phyloP scores from a whole-genome alignment of 2,329 filamentous ascomycete species.

The Neoascochyta sp. region DNA sequence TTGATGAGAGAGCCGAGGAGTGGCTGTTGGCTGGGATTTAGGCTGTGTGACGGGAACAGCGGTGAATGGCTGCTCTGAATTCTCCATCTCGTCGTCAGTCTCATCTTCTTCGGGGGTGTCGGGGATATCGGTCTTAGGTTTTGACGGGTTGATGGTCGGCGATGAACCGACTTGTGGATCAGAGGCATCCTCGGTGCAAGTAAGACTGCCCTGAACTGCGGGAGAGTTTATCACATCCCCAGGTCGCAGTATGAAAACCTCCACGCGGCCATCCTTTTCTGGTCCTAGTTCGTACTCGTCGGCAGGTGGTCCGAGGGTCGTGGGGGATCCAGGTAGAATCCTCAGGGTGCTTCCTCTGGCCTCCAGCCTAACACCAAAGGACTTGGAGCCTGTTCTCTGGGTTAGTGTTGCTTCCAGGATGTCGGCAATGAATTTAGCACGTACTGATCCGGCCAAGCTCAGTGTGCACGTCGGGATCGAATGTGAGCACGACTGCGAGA shows the following conservation, averaged over 20 bases:
- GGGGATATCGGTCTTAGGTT: constrained; percentile 2
- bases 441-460: no score
- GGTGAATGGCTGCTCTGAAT: constrained; percentile 16
- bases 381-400: no score
- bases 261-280: constrained; percentile 8
- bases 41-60: constrained; percentile 14
- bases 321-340: no score
- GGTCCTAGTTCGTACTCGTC: constrained; percentile 21
- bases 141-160: constrained; percentile 7
- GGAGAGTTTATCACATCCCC: constrained; percentile 22
- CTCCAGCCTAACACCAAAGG: no score
- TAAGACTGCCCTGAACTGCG: constrained; percentile 7
- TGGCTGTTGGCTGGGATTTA: constrained; percentile 14
- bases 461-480: no score
- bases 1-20: constrained; percentile 22
- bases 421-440: no score
- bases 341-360: no score
- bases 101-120: constrained; percentile 15
- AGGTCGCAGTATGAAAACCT: constrained; percentile 30
- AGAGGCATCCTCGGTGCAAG: constrained; percentile 14
- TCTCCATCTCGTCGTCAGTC: constrained; percentile 24
- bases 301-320: constrained; percentile 5
- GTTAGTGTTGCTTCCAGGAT: no score
- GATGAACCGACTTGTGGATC: constrained; percentile 35
- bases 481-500: no score